These are phyloP conservation scores for Phialophora chinensis DNA, from an alignment of 2,329 filamentous ascomycete genomes.

Conservation along the genomic window DNA sequence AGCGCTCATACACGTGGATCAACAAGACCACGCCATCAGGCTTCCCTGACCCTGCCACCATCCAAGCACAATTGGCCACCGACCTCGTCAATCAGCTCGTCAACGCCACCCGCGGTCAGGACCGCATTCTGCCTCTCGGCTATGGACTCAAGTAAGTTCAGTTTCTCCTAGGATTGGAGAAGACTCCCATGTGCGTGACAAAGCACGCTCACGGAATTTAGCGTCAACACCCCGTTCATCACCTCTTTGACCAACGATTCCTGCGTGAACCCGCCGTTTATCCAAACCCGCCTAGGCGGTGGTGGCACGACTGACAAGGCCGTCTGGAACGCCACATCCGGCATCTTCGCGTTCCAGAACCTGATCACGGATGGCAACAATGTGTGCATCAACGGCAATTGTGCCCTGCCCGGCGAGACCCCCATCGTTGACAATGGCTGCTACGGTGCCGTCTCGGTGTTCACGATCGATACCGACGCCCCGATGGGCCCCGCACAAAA, in stretches of 20 bases:
- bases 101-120: constrained; percentile 43
- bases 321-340: constrained; percentile 52
- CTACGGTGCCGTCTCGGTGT: constrained; percentile 52
- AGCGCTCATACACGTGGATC: constrained; percentile 53
- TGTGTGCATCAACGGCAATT: constrained; percentile 59
- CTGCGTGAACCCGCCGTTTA: constrained; percentile 51
- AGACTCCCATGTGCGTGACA: not conserved
- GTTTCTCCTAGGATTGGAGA: not conserved
- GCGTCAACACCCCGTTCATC: constrained; percentile 58
- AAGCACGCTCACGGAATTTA: constrained; percentile 30
- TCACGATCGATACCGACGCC: constrained; percentile 60
- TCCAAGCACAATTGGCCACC: constrained; percentile 51
- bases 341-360: constrained; percentile 53
- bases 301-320: constrained; percentile 56
- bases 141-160: constrained; percentile 51
- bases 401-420: constrained; percentile 58
- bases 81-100: constrained; percentile 56
- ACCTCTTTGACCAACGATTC: constrained; percentile 47
- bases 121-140: constrained; percentile 52
- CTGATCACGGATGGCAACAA: constrained; percentile 54
- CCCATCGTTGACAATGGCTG: constrained; percentile 53
- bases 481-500: constrained; percentile 42
- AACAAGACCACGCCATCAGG: constrained; percentile 47
- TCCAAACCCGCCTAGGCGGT: constrained; percentile 58
- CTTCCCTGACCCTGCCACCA: constrained; percentile 50